A percentile compares a stretch with the other conserved stretches of the same genome.
Conservation (phyloP, 495 filamentous ascomycete genomes). For the Aspergillus cavernicola region DNA sequence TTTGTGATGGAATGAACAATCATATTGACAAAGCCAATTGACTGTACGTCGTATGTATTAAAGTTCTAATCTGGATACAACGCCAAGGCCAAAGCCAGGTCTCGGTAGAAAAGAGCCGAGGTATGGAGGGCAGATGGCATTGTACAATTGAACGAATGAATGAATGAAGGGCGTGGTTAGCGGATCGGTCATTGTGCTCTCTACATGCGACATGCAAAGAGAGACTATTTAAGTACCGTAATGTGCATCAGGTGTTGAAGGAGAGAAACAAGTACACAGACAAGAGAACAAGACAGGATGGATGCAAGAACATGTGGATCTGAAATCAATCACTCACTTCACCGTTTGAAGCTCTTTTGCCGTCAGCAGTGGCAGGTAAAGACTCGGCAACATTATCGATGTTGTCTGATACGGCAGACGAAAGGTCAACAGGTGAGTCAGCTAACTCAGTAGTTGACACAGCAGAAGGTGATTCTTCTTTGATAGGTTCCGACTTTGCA, state of each 20-base stretch:
- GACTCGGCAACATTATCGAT: conserved; percentile 26
- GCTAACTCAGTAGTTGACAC: background rate
- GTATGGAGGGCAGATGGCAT: too few species aligned
- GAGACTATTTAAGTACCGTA: too few species aligned
- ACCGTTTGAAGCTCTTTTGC: conserved; percentile 31
- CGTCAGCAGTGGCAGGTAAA: conserved; percentile 29
- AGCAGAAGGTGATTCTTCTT: conserved; percentile 2
- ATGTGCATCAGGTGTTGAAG: background rate
- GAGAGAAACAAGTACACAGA: conserved; percentile 1
- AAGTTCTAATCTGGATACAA: background rate
- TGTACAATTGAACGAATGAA: background rate
- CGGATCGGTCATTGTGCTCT: background rate
- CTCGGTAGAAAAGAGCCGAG: background rate
- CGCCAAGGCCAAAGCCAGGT: background rate
- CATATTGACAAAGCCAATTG: too few species aligned
- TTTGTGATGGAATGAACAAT: too few species aligned
- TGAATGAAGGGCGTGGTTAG: background rate
- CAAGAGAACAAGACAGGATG: background rate
- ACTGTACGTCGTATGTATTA: conserved; percentile 5
- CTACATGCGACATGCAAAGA: conserved; percentile 4
- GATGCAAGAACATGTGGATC: background rate
- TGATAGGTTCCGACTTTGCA: conserved; percentile 1
- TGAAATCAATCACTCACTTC: conserved; percentile 13
- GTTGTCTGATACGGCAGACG: conserved; percentile 11
- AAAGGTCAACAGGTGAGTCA: background rate